Base-by-base conservation (phyloP, 176 grass and related monocot genomes). In the Oryza meridionalis region DNA sequence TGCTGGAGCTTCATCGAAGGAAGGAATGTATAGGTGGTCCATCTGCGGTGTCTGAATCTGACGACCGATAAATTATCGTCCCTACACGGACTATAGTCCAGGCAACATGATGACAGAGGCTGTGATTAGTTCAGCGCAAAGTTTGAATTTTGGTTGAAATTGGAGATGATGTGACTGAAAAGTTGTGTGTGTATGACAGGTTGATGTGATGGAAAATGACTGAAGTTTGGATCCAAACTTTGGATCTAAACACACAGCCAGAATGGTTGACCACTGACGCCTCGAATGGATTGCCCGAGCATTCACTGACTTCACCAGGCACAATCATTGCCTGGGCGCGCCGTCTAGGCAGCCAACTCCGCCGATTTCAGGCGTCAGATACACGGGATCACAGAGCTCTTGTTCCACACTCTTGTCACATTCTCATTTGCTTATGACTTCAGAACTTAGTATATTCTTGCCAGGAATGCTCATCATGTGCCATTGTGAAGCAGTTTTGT, bases 1-100 rank as follows among this genome's bases (percentile, higher is more conserved):
- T 99, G 97, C 81, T 92, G 35, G 86, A 99, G 84, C 97, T 99
- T 70, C 97, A 99, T 77, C 78, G 76, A 86, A 89, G 88, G 63
- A 92, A 92, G 84, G 87, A 93, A 59, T 99, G 97, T 71, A 91
- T 85, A 9, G 91, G 93, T 71, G 86, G 86, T 51, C 80, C 93
- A 62, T 78, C 81, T 46, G 86, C 78, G 58, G 61, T 84, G 14
- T 81, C 88, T 1, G 86, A 84, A 26, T 78, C 86, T 9, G 88
- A 90, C 32, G 83, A 79, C 81, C 79, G 77, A 86, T 83, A 75
- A 87, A 17, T 50, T 78, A 75, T 31, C 27, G 7, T 75, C 37
- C 10, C 59, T 35, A 63, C 50, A 55, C 40, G 75, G 45, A 14
- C 75, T 42, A 32, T 14, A 69, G 70, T 33, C 77, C 40, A 65